These are phyloP conservation scores for Ulmus americana DNA, from an alignment of 331 rosid genomes.

Conservation along the genomic window DNA sequence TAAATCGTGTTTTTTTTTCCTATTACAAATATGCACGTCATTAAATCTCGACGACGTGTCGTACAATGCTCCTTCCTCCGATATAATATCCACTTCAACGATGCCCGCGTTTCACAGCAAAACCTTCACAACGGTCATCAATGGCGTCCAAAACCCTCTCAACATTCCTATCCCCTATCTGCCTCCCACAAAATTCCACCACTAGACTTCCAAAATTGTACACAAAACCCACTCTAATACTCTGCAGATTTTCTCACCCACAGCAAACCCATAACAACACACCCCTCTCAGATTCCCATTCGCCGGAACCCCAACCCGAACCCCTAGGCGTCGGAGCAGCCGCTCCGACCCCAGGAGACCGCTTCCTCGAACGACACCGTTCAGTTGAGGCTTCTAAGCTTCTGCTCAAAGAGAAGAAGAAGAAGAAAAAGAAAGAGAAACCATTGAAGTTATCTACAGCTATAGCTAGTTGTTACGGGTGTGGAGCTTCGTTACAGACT, in stretches of 20 bases:
- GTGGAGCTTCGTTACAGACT: constrained; percentile 89
- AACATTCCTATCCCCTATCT: constrained; percentile 40
- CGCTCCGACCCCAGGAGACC: constrained; percentile 80
- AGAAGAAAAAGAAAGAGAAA: constrained; percentile 40
- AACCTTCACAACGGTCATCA: constrained; percentile 29
- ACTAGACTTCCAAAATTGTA: constrained; percentile 22
- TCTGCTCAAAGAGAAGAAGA: constrained; percentile 42
- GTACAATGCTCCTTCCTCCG: too few relatives aligned
- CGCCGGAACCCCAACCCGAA: constrained; percentile 16
- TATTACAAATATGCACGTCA: too few relatives aligned
- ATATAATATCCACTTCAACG: too few relatives aligned
- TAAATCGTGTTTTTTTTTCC: too few relatives aligned
- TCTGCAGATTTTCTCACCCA: constrained; percentile 33
- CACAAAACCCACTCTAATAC: constrained; percentile 24
- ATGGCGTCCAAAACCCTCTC: constrained; percentile 72
- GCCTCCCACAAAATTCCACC: constrained; percentile 26
- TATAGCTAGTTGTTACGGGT: constrained; percentile 68
- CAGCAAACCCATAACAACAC: constrained; percentile 19
- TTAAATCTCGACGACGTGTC: too few relatives aligned
- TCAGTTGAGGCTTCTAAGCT: constrained; percentile 61
- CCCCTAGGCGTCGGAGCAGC: constrained; percentile 70
- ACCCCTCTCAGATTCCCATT: constrained; percentile 24
- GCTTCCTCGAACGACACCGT: constrained; percentile 57
- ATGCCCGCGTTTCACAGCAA: constrained; percentile 7
- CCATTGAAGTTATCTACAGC: constrained; percentile 35